Evolutionary conservation across 1,284 basidiomycete genomes (phyloP), one percentile per base, ranked within the genome.

Genomic region (Bondarzewia mesenterica): DNA sequence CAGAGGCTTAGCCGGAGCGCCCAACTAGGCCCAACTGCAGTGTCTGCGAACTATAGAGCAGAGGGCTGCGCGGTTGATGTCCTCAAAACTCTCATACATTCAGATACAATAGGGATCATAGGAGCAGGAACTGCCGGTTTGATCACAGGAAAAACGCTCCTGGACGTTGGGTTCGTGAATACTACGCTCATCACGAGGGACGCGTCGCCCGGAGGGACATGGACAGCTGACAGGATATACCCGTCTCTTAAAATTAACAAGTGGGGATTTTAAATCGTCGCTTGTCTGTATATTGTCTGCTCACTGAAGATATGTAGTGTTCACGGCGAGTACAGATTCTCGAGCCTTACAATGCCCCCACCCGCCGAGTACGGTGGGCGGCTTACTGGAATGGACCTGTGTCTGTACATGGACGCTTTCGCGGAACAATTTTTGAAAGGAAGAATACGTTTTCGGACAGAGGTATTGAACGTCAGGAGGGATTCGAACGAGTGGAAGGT

Each of bases 241-340:
- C 72, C 76, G 1, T 73, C 72, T 1, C 58, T 82, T 1, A 58
- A 60, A 3, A 68, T 79, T 25, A 82, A 83, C 61, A 81, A 75
- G 79, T 80, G 48, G 22, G 69, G 60, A 20, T 46, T 26, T 22
- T 20, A n/a, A n/a, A n/a, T n/a, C n/a, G n/a, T n/a, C n/a, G n/a
- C n/a, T n/a, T n/a, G n/a, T n/a, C n/a, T n/a, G n/a, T n/a, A n/a
- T n/a, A n/a, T n/a, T n/a, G n/a, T n/a, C n/a, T n/a, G 44, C 26
- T 21, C 22, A 7, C 44, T 1, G 18, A 7, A 14, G 5, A 26
- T 12, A 4, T 35, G 2, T 52, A 82, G 80, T 52, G 78, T 82
- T 4, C 71, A 81, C 53, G 80, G 80, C 4, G 77, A 82, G 57
- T 79, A 72, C 51, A 56, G 67, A 5, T 80, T 82, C 58, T 81